Evolutionary conservation across 805 yeast genomes (phyloP).

Genomic region (Priceomyces carsonii): DNA sequence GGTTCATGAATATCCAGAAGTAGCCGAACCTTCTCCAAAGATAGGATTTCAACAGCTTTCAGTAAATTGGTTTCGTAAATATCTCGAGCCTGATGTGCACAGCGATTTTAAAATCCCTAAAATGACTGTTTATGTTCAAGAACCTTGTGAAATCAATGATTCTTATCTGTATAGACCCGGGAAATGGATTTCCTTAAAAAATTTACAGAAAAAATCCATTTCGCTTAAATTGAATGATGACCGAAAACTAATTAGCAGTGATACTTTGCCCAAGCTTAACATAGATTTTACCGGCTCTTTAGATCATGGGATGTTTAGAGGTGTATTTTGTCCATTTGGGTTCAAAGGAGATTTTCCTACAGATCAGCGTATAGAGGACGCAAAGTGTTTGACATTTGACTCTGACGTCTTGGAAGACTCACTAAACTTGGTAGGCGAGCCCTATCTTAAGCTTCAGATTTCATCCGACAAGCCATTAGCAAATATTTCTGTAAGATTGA

Average conservation of each 20-base stretch:
- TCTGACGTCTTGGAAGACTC: conserved; percentile 21
- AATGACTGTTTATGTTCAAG: conserved; percentile 37
- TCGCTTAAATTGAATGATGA: neutral
- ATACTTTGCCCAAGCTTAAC: neutral
- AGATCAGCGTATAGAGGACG: conserved; percentile 44
- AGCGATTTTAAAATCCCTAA: neutral
- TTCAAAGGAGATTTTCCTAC: conserved; percentile 48
- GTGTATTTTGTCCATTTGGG: conserved; percentile 49
- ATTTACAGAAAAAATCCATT: neutral
- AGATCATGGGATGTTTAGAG: conserved; percentile 46
- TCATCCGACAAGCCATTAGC: conserved; percentile 40
- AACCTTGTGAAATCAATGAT: conserved; percentile 38
- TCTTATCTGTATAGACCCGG: conserved; percentile 41
- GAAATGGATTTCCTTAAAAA: conserved; percentile 29
- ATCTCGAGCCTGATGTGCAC: conserved; percentile 24
- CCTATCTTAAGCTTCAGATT: conserved; percentile 27
- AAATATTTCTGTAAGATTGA: conserved; percentile 39
- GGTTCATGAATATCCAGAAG: conserved; percentile 52
- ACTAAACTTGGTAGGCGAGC: conserved; percentile 37
- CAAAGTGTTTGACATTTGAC: conserved; percentile 39
- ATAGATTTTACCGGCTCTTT: conserved; percentile 32
- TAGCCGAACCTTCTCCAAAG: conserved; percentile 47
- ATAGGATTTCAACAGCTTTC: conserved; percentile 46
- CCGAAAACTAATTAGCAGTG: too few relatives aligned
- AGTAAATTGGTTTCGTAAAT: conserved; percentile 41